Base-by-base conservation (phyloP, 2,329 filamentous ascomycete species). In the Arthrobotrys musiformis region DNA sequence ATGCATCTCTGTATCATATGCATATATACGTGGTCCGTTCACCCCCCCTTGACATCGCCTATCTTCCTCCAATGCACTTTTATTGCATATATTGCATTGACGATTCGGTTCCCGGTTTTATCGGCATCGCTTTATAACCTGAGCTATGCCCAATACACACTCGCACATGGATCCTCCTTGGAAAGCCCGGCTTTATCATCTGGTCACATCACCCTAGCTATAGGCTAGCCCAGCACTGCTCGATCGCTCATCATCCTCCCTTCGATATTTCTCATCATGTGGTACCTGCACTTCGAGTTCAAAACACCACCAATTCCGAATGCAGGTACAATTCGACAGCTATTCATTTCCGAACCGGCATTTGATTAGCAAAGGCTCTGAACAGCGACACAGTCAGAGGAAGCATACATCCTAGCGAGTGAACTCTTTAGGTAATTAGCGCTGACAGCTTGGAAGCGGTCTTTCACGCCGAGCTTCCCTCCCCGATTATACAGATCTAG, bases 401-500 rank as follows among this genome's bases (percentile, higher is more conserved):
- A 42, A 0, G 72, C 74, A 54, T 40, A 91, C 84, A 97, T 91
- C 66, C 93, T 85, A 26, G 94, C 93, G 70, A 88, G 84, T 30
- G 89, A 89, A 82, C 91, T 94, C 79, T 91, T 87, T 17, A 87
- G 84, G 90, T 93, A 97, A 82, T 96, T 93, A 79, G 88, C 86
- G 70, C 88, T 85, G n/a, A 97, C 89, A 64, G 89, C 87, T 0
- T 83, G 82, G 82, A 88, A 87, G n/a, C 94, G 86, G n/a, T 93
- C 89, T 19, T 83, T 82, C 84, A 88, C 87, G 1, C 84, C 84
- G 1, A 83, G 85, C 5, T 81, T 81, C 0, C 82, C 83, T 58
- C 84, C 86, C 1, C 93, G 86, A 82, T 97, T 97, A 83, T 97
- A 97, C 77, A 97, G 80, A 84, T 97, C 93, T 81, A 97, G 82